Conservation (phyloP, 75 land plant genomes). For the Pseudotsuga menziesii region DNA sequence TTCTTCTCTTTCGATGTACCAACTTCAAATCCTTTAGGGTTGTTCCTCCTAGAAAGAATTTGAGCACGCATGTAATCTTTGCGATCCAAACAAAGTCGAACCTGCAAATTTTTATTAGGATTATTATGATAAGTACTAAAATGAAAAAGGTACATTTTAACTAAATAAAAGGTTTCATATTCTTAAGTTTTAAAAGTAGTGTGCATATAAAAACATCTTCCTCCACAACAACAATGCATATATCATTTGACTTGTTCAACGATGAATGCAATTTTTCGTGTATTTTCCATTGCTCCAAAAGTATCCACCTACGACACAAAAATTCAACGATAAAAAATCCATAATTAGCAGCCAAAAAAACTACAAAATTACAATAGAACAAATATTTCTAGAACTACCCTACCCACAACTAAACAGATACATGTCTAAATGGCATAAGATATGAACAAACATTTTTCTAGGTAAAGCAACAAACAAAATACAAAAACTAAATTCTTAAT, state of each 20-base stretch:
- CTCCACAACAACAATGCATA: neutral
- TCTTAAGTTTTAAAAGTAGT: neutral
- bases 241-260: conserved; percentile 76
- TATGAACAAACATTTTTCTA: neutral
- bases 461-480: neutral
- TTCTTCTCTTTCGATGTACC: conserved; percentile 83
- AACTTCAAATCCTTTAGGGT: conserved; percentile 78
- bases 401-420: neutral
- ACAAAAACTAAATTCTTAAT: neutral
- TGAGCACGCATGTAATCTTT: conserved; percentile 97
- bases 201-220: neutral
- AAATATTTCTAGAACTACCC: neutral
- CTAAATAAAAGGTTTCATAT: neutral
- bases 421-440: conserved; percentile 1
- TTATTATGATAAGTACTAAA: neutral
- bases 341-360: neutral
- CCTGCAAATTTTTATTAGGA: conserved; percentile 39
- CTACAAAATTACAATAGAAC: neutral
- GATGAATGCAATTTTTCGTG: conserved; percentile 96
- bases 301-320: conserved; percentile 79
- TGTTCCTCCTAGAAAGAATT: conserved; percentile 92
- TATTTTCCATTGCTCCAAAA: conserved; percentile 99
- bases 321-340: neutral
- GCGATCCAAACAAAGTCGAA: conserved; percentile 88
- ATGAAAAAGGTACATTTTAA: neutral